Evolutionary conservation across 2,329 filamentous ascomycete genomes (phyloP).

Genomic region (Apiospora pterosperma): DNA sequence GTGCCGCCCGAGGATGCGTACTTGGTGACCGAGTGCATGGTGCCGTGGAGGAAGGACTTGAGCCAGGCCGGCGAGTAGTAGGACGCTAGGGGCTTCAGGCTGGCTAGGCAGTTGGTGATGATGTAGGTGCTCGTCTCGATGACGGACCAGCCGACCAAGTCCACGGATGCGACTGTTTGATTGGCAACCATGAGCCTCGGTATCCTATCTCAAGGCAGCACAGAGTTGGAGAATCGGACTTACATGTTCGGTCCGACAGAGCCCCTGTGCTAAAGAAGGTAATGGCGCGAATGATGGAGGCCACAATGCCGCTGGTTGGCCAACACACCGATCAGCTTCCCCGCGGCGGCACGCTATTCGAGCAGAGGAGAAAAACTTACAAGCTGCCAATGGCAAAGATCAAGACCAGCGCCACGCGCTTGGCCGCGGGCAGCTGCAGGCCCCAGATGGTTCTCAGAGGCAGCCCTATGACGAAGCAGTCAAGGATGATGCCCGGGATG

Average conservation of each 20-base stretch:
- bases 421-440: slow-evolving; percentile 20
- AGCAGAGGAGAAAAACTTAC: slow-evolving; percentile 12
- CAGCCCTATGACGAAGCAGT: slow-evolving; percentile 22
- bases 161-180: slow-evolving; percentile 14
- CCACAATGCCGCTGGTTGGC: slow-evolving; percentile 16
- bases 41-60: not conserved
- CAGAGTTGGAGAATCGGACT: not conserved
- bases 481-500: slow-evolving; percentile 20
- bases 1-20: not conserved
- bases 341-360: not conserved
- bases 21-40: not conserved
- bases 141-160: slow-evolving; percentile 20
- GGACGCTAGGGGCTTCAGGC: not conserved
- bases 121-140: slow-evolving; percentile 22
- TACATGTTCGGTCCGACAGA: slow-evolving; percentile 17
- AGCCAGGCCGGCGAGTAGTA: slow-evolving; percentile 1
- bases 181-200: not conserved
- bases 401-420: slow-evolving; percentile 20
- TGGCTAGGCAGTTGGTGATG: slow-evolving; percentile 4
- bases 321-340: not conserved
- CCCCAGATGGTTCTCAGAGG: slow-evolving; percentile 24
- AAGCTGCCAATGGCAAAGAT: slow-evolving; percentile 25
- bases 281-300: slow-evolving; percentile 16
- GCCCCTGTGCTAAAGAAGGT: slow-evolving; percentile 17
- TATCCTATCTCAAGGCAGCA: too few relatives aligned